Evolutionary conservation across 495 filamentous ascomycete species (phyloP).

Genomic region (Podospora pseudocomata): DNA sequence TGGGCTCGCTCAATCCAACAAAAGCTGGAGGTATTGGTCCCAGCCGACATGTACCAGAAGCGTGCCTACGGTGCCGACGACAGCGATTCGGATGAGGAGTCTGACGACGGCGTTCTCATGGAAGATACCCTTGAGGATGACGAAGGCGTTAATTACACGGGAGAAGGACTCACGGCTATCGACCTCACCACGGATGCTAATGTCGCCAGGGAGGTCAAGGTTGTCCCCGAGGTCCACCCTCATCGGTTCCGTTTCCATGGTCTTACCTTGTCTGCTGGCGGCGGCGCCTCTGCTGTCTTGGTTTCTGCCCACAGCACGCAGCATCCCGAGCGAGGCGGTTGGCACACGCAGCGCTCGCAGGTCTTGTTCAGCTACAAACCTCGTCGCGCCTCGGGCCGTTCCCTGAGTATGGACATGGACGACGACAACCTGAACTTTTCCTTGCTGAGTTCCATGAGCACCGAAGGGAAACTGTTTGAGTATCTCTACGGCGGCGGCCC

Average conservation of each 20-base stretch:
- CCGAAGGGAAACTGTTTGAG: slow-evolving; percentile 43
- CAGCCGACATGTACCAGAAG: slow-evolving; percentile 27
- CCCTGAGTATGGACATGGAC: not conserved
- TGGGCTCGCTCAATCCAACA: slow-evolving; percentile 43
- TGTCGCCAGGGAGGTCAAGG: slow-evolving; percentile 21
- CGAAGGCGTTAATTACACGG: slow-evolving; percentile 13
- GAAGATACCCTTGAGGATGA: slow-evolving; percentile 24
- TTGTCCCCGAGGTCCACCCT: slow-evolving; percentile 36
- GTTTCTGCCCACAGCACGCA: slow-evolving; percentile 37
- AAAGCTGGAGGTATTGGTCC: slow-evolving; percentile 36
- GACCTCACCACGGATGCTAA: slow-evolving; percentile 18
- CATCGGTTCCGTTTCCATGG: slow-evolving; percentile 46
- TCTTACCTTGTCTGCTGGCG: slow-evolving; percentile 41
- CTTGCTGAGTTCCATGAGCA: slow-evolving; percentile 29
- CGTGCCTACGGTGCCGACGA: slow-evolving; percentile 21
- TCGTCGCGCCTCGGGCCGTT: not conserved
- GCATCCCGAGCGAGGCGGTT: slow-evolving; percentile 41
- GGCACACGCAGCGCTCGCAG: slow-evolving; percentile 38
- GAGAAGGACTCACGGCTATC: not conserved
- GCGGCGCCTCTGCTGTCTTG: slow-evolving; percentile 42
- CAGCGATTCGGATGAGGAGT: slow-evolving; percentile 25
- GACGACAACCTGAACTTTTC: not conserved
- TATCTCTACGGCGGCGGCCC: slow-evolving; percentile 48
- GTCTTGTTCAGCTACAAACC: slow-evolving; percentile 39
- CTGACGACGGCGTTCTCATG: slow-evolving; percentile 22